phyloP scores from a whole-genome alignment of 2,329 filamentous ascomycete genomes.

The Alternaria gansuensis region DNA sequence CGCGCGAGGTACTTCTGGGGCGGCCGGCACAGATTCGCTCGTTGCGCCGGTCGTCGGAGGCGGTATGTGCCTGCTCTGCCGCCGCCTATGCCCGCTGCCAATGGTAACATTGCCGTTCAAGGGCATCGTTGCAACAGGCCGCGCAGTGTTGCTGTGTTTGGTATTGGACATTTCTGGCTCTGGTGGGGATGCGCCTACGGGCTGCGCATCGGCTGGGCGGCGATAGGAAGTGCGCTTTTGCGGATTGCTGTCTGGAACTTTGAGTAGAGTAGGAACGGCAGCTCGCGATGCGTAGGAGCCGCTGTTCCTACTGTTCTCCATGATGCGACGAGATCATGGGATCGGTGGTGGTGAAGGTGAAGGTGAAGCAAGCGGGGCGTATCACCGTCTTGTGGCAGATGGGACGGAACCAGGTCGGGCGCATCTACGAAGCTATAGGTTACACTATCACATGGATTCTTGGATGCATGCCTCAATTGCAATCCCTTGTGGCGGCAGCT shows the following conservation, averaged over 20 bases:
- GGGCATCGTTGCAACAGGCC: constrained; percentile 31
- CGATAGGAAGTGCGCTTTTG: constrained; percentile 48
- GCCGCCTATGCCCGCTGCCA: constrained; percentile 43
- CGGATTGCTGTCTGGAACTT: constrained; percentile 40
- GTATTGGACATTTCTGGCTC: constrained; percentile 28
- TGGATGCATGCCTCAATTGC: constrained; percentile 25
- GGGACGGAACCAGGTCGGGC: constrained; percentile 19
- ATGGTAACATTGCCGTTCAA: constrained; percentile 35
- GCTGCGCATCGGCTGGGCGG: constrained; percentile 44
- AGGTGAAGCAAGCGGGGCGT: constrained; percentile 22
- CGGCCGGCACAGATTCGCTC: constrained; percentile 51
- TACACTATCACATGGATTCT: constrained; percentile 34
- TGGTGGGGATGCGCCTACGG: constrained; percentile 26
- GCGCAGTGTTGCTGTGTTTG: constrained; percentile 45
- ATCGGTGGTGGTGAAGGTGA: constrained; percentile 15
- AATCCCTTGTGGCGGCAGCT: constrained; percentile 33
- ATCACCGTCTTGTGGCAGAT: constrained; percentile 22
- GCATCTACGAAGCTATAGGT: constrained; percentile 18
- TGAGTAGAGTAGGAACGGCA: constrained; percentile 35
- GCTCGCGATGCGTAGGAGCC: constrained; percentile 36
- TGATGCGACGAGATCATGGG: constrained; percentile 38
- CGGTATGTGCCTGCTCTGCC: constrained; percentile 46
- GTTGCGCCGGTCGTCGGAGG: constrained; percentile 36
- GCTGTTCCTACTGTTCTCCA: constrained; percentile 45
- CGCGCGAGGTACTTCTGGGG: constrained; percentile 68